A percentile compares a stretch with the other conserved stretches of the same genome.
Conservation (phyloP, 2,329 filamentous ascomycete genomes). For the Phoma sp. region DNA sequence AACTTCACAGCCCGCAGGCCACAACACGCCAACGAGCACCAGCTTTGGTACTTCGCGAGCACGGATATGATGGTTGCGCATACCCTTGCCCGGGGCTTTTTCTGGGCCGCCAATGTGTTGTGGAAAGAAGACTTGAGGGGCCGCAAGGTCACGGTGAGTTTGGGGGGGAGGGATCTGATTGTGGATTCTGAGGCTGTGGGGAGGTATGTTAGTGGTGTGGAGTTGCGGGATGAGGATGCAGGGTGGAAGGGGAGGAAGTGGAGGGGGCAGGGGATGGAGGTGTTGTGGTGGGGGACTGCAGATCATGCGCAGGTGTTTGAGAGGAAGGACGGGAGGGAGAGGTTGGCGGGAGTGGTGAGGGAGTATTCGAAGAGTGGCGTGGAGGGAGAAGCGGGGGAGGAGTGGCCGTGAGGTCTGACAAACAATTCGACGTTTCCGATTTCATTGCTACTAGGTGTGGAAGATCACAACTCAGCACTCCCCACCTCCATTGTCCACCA, state of each 20-base stretch:
- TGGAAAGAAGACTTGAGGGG: constrained; percentile 69
- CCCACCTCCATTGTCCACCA: too few species aligned
- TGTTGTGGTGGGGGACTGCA: constrained; percentile 65
- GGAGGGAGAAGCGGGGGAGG: not conserved
- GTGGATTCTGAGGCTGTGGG: constrained; percentile 65
- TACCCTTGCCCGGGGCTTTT: constrained; percentile 69
- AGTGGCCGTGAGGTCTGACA: too few species aligned
- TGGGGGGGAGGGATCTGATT: constrained; percentile 68
- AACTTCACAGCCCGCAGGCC: constrained; percentile 61
- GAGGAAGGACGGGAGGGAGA: constrained; percentile 28
- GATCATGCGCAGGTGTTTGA: constrained; percentile 66
- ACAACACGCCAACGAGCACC: constrained; percentile 67
- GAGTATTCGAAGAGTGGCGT: constrained; percentile 28
- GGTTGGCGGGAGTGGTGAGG: constrained; percentile 34
- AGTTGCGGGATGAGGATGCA: constrained; percentile 36
- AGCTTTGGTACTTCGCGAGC: constrained; percentile 73
- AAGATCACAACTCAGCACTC: too few species aligned
- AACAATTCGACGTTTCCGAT: too few species aligned
- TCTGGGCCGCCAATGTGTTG: constrained; percentile 73
- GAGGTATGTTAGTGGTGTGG: constrained; percentile 59
- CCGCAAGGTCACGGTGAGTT: constrained; percentile 60
- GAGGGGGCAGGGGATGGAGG: constrained; percentile 57
- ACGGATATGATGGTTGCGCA: constrained; percentile 71
- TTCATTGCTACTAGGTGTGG: too few species aligned
- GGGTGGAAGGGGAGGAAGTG: constrained; percentile 45